phyloP scores from a whole-genome alignment of 495 filamentous ascomycete genomes.

The Penicillium steckii region DNA sequence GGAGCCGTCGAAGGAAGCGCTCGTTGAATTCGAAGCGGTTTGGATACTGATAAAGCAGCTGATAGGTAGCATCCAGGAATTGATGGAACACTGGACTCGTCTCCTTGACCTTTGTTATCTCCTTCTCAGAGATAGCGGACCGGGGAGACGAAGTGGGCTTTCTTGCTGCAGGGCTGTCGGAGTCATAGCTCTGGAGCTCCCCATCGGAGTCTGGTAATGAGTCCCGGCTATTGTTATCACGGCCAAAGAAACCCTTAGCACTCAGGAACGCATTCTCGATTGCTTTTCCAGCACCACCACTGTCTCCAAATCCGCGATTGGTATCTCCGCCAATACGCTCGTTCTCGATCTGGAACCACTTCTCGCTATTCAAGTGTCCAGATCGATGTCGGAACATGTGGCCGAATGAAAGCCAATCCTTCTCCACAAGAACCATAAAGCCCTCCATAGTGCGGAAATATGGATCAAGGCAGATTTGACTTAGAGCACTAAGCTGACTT shows the following conservation, averaged over 20 bases:
- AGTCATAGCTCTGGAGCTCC: constrained; percentile 58
- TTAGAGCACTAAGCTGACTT: constrained; percentile 89
- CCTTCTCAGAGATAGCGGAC: constrained; percentile 45
- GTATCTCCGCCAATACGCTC: constrained; percentile 51
- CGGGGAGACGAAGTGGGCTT: constrained; percentile 42
- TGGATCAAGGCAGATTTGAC: constrained; percentile 91
- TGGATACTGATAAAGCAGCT: constrained; percentile 83
- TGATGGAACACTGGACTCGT: constrained; percentile 98
- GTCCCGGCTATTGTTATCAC: constrained; percentile 67
- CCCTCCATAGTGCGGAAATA: constrained; percentile 95
- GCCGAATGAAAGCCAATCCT: constrained; percentile 97
- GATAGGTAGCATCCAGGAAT: constrained; percentile 93
- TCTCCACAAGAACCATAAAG: constrained; percentile 93
- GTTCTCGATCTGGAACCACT: constrained; percentile 91
- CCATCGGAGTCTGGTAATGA: constrained; percentile 59
- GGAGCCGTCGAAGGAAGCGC: constrained; percentile 81
- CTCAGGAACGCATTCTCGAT: constrained; percentile 84
- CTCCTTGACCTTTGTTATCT: constrained; percentile 71
- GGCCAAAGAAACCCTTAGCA: constrained; percentile 87
- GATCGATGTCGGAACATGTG: constrained; percentile 94
- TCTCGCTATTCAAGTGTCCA: constrained; percentile 82
- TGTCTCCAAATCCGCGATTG: constrained; percentile 45
- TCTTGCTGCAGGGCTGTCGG: constrained; percentile 37
- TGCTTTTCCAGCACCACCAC: constrained; percentile 65
- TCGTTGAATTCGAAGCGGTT: constrained; percentile 97